Percentiles rank a stretch among this genome's conserved stretches.
These are phyloP conservation scores for Amylocarpus encephaloides DNA, from an alignment of 2,329 filamentous ascomycete genomes.

Conservation along the genomic window DNA sequence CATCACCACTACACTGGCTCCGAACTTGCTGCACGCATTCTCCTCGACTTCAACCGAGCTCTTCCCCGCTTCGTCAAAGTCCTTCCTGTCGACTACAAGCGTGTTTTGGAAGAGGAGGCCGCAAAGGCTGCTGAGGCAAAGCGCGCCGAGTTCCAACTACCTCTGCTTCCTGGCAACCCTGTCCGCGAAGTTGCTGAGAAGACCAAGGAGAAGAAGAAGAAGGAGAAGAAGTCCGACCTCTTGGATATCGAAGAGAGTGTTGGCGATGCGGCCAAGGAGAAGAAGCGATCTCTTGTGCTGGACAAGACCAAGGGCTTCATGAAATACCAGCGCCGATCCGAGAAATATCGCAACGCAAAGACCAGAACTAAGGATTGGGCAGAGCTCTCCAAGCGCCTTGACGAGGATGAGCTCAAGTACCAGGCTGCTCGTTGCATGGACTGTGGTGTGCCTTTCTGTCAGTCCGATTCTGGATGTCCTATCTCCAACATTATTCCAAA, in stretches of 20 bases:
- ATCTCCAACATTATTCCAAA: conserved; percentile 98
- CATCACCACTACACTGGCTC: conserved; percentile 98
- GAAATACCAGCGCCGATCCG: conserved; percentile 87
- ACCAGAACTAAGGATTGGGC: conserved; percentile 89
- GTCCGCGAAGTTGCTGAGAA: conserved; percentile 47
- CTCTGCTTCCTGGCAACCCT: conserved; percentile 63
- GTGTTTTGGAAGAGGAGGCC: conserved; percentile 78
- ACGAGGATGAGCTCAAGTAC: conserved; percentile 93
- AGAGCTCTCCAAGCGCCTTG: conserved; percentile 79
- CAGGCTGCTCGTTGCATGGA: conserved; percentile 98
- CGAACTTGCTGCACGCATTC: conserved; percentile 83
- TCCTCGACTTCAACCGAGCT: conserved; percentile 92
- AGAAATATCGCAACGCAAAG: conserved; percentile 85
- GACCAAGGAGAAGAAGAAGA: conserved; percentile 45
- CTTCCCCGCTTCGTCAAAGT: conserved; percentile 90
- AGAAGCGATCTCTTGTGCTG: conserved; percentile 84
- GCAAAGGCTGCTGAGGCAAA: conserved; percentile 80
- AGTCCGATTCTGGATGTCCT: conserved; percentile 91
- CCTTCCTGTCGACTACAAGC: conserved; percentile 92
- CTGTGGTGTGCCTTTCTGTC: conserved; percentile 96
- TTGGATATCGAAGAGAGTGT: conserved; percentile 89
- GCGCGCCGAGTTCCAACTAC: conserved; percentile 75
- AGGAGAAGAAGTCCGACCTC: conserved; percentile 62
- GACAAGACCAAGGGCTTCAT: conserved; percentile 98
- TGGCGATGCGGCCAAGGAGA: conserved; percentile 75